Conservation (phyloP, 306 rosid species). For the Trichosanthes truncata region DNA sequence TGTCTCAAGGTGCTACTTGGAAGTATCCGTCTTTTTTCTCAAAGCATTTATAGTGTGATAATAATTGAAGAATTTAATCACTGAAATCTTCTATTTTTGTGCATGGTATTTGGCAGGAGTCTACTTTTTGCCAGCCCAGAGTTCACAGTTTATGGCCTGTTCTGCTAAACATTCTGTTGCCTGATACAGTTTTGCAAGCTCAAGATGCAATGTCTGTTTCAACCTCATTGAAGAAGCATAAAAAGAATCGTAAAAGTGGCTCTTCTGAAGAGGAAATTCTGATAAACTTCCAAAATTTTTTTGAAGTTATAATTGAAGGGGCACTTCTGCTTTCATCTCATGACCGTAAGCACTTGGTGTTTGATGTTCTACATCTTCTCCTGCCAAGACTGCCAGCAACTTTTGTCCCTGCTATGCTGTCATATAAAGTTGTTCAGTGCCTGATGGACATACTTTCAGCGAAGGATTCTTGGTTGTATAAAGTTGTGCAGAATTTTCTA, state of each 20-base stretch:
- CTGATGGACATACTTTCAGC: constrained; percentile 72
- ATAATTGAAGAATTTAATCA: not conserved
- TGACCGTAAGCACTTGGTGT: constrained; percentile 90
- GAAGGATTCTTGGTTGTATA: constrained; percentile 73
- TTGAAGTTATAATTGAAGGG: constrained; percentile 75
- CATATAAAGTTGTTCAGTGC: constrained; percentile 83
- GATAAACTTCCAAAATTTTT: constrained; percentile 47
- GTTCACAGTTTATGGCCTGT: constrained; percentile 85
- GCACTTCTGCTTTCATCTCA: constrained; percentile 89
- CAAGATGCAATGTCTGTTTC: constrained; percentile 60
- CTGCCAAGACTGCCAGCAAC: constrained; percentile 74
- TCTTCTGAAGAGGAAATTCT: constrained; percentile 76
- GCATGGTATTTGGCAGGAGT: constrained; percentile 55
- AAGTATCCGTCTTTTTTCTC: not conserved
- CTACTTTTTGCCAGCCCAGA: constrained; percentile 93
- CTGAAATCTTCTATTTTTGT: constrained; percentile 6
- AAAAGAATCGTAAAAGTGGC: constrained; percentile 63
- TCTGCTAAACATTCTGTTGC: constrained; percentile 57
- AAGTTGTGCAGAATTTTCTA: constrained; percentile 68
- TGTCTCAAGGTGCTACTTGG: constrained; percentile 61
- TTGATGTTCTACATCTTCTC: constrained; percentile 66
- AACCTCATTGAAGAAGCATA: constrained; percentile 70
- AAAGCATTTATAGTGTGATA: not conserved
- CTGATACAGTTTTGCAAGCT: constrained; percentile 48
- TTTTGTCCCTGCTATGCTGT: constrained; percentile 49